Percentiles rank a stretch among this genome's conserved stretches.
Conservation (phyloP, 129 eudicot species). For the Daucus carota region DNA sequence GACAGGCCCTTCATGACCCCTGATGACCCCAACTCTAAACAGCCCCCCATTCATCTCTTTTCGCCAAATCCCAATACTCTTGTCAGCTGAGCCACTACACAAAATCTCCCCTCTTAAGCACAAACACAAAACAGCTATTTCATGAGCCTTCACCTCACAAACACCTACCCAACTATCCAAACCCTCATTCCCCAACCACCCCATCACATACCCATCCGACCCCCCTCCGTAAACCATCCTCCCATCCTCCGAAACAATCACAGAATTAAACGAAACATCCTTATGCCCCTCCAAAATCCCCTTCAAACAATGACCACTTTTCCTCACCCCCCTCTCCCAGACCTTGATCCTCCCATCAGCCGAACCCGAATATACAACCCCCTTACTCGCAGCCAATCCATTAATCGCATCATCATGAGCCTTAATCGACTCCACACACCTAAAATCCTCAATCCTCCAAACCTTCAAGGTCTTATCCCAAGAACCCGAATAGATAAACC, state of each 20-base stretch:
- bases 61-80: conserved; percentile 67
- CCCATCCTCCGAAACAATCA: conserved; percentile 53
- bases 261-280: conserved; percentile 62
- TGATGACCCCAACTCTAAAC: conserved; percentile 54
- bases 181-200: conserved; percentile 50
- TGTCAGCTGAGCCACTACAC: conserved; percentile 88
- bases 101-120: conserved; percentile 53
- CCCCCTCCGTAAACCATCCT: conserved; percentile 64
- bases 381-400: conserved; percentile 39
- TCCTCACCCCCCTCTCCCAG: conserved; percentile 54
- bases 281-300: conserved; percentile 78
- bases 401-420: conserved; percentile 94
- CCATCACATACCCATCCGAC: conserved; percentile 77
- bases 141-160: conserved; percentile 74
- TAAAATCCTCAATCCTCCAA: conserved; percentile 70
- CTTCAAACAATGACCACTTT: conserved; percentile 34
- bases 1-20: conserved; percentile 86
- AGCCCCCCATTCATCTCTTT: conserved; percentile 50
- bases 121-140: conserved; percentile 74
- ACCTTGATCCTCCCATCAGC: conserved; percentile 86
- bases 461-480: conserved; percentile 93
- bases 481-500: conserved; percentile 81
- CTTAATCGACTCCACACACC: conserved; percentile 78
- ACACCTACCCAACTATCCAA: conserved; percentile 50
- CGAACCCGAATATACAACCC: conserved; percentile 61